phyloP scores from a whole-genome alignment of 2,329 filamentous ascomycete species.

The Venturia nashicola region DNA sequence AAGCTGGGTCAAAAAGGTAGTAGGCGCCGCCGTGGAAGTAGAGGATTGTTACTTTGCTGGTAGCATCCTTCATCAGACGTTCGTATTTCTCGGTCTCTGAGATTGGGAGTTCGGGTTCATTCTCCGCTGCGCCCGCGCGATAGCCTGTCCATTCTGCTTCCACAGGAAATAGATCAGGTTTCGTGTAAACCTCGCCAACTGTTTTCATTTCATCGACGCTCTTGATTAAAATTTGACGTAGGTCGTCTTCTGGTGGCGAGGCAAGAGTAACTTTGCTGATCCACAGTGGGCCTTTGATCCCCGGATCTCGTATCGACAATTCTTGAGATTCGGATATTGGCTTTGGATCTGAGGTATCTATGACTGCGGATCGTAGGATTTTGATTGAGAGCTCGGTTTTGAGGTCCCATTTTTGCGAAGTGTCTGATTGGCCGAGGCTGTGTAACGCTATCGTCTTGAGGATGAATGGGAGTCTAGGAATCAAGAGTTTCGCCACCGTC shows the following conservation, averaged over 20 bases:
- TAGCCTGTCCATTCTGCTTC: constrained; percentile 71
- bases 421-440: constrained; percentile 54
- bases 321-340: constrained; percentile 52
- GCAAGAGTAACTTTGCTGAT: constrained; percentile 59
- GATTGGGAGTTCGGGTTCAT: constrained; percentile 22
- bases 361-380: constrained; percentile 38
- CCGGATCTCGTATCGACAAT: constrained; percentile 47
- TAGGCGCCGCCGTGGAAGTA: constrained; percentile 71
- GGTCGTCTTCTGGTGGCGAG: constrained; percentile 41
- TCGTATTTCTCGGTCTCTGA: constrained; percentile 54
- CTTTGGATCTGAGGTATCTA: constrained; percentile 10
- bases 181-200: constrained; percentile 24
- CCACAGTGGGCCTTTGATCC: constrained; percentile 72
- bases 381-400: constrained; percentile 57
- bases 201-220: constrained; percentile 45
- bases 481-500: not conserved
- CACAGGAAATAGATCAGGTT: constrained; percentile 44
- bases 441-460: constrained; percentile 51
- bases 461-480: constrained; percentile 6
- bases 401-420: constrained; percentile 66
- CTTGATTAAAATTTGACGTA: constrained; percentile 41
- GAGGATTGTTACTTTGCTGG: constrained; percentile 50
- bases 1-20: constrained; percentile 59
- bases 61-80: constrained; percentile 55
- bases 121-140: constrained; percentile 24